Evolutionary conservation across 371 early-diverging fungal genomes (phyloP), one percentile per base, ranked within the genome.

Genomic region (Mucor saturninus): DNA sequence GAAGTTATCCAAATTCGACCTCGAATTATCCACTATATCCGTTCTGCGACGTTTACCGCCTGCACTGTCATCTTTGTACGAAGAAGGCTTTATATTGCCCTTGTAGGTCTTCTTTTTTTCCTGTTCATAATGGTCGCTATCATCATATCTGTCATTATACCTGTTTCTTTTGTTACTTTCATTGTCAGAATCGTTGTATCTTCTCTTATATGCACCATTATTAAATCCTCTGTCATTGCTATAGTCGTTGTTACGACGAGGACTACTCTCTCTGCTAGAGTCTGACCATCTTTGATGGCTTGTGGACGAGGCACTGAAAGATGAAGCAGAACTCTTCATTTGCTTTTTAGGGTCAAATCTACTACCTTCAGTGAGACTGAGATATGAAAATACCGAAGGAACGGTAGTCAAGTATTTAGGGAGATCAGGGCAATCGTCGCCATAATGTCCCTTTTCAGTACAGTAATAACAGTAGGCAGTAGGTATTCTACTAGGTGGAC

Each of bases 361-460:
- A 15, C 49, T 61, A 1, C 54, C 61, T 1, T n/a, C 2, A 7
- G 13, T 11, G 2, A 64, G 3, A 37, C 61, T 69, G 39, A 49
- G 13, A 5, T 61, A 56, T 13, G 61, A 64, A 21, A 69, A 69
- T 21, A 28, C 58, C 13, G 69, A 61, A 7, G 69, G 59, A 1
- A 64, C 26, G 0, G 42, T 46, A 0, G n/a, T 42, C 7, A 52
- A 28, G 26, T 55, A 46, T 9, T 40, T 32, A 4, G 66, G 56
- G 4, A 60, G 29, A 14, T n/a, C 32, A n/a, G 62, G 62, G 26
- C 67, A 66, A 8, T 66, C 72, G 45, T 67, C 72, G 15, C 72
- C 67, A 64, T 61, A 71, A 50, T 71, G 72, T 0, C 64, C 67
- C 10, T 26, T 61, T 2, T 29, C 28, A 31, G 54, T 43, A 55